These are phyloP conservation scores for Curvularia spicifera DNA, from an alignment of 2,329 filamentous ascomycete species.

Conservation along the genomic window DNA sequence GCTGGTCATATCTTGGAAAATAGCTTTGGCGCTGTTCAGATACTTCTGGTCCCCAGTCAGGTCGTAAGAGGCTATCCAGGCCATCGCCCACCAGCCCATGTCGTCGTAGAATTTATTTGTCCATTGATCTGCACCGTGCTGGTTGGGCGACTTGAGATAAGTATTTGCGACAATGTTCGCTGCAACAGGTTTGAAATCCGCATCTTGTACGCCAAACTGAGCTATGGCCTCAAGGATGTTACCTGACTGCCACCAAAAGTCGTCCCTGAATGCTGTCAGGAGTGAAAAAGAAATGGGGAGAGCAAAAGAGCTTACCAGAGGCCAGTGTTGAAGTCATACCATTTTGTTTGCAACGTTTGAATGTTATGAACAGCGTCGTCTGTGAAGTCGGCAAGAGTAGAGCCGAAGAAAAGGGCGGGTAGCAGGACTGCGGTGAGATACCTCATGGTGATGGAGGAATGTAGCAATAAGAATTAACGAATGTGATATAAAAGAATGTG, in stretches of 20 bases:
- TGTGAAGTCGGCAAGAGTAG: conserved; percentile 32
- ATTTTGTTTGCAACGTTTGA: conserved; percentile 40
- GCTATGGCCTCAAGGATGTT: conserved; percentile 46
- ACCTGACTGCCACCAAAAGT: conserved; percentile 50
- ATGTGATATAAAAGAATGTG: not conserved
- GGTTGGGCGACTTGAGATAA: conserved; percentile 40
- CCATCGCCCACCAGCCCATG: conserved; percentile 69
- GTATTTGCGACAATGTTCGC: conserved; percentile 43
- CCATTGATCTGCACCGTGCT: conserved; percentile 46
- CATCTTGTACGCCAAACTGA: conserved; percentile 40
- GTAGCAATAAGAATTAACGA: not conserved
- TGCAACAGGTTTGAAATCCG: conserved; percentile 37
- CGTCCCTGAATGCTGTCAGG: conserved; percentile 19
- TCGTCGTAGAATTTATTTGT: conserved; percentile 65
- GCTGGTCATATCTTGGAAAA: conserved; percentile 64
- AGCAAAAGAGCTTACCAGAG: conserved; percentile 36
- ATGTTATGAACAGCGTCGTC: conserved; percentile 38
- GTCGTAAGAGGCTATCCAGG: conserved; percentile 64
- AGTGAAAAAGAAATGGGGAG: not conserved
- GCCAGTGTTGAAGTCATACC: conserved; percentile 43
- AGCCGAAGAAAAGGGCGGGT: conserved; percentile 22
- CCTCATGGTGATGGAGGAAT: conserved; percentile 30
- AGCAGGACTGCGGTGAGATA: conserved; percentile 19
- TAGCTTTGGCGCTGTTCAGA: conserved; percentile 59
- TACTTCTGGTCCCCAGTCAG: conserved; percentile 60